These are phyloP conservation scores for Huntiella abstrusa DNA, from an alignment of 2,329 filamentous ascomycete genomes.

Conservation along the genomic window DNA sequence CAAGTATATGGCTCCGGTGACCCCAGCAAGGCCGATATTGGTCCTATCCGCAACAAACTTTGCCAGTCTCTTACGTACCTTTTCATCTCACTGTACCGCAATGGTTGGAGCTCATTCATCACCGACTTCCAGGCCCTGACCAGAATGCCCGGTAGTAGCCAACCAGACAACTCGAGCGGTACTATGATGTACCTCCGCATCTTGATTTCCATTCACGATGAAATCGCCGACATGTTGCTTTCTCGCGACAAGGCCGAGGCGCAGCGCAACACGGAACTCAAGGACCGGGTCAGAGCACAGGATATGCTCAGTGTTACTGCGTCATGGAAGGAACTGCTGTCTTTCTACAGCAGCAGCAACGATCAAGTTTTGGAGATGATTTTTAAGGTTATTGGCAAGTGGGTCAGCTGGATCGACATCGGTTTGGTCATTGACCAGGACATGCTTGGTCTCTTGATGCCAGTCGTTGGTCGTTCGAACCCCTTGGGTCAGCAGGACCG, in stretches of 20 bases:
- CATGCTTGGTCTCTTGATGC: slow-evolving; percentile 69
- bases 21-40: slow-evolving; percentile 44
- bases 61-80: slow-evolving; percentile 90
- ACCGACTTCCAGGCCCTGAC: slow-evolving; percentile 75
- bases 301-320: slow-evolving; percentile 76
- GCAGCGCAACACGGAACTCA: slow-evolving; percentile 73
- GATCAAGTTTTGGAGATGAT: slow-evolving; percentile 69
- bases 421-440: slow-evolving; percentile 76
- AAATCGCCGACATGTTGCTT: slow-evolving; percentile 85
- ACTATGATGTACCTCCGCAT: slow-evolving; percentile 79
- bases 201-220: slow-evolving; percentile 79
- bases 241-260: slow-evolving; percentile 59
- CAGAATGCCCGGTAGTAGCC: slow-evolving; percentile 36
- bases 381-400: slow-evolving; percentile 80
- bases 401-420: slow-evolving; percentile 98
- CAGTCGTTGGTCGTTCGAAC: slow-evolving; percentile 57
- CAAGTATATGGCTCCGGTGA: slow-evolving; percentile 48
- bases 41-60: slow-evolving; percentile 84
- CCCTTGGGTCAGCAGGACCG: slow-evolving; percentile 45
- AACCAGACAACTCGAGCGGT: slow-evolving; percentile 51
- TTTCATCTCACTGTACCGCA: slow-evolving; percentile 70
- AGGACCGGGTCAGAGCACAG: slow-evolving; percentile 70
- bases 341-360: slow-evolving; percentile 52
- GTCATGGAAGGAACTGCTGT: slow-evolving; percentile 82
- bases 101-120: slow-evolving; percentile 76